These are phyloP conservation scores for Pseudopyricularia javanii DNA, from an alignment of 2,329 filamentous ascomycete species.

Conservation along the genomic window DNA sequence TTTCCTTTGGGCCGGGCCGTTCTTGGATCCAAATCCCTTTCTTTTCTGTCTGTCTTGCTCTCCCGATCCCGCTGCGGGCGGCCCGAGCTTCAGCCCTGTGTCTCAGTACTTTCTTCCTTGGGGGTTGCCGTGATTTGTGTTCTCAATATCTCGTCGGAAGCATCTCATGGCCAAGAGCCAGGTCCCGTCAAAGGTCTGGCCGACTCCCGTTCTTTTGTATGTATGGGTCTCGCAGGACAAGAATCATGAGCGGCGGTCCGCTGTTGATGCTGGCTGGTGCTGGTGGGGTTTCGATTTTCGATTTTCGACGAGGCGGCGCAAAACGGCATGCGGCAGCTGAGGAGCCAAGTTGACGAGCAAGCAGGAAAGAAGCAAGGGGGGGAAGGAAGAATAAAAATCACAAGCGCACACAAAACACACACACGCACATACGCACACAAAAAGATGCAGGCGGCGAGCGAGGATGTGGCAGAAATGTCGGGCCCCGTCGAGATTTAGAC, in stretches of 20 bases:
- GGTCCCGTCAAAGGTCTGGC: not conserved
- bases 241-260: not conserved
- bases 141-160: not conserved
- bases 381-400: slow-evolving; percentile 3
- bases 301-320: not conserved
- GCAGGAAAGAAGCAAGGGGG: slow-evolving; percentile 2
- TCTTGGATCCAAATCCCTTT: slow-evolving; percentile 11
- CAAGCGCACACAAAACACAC: not conserved
- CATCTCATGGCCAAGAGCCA: not conserved
- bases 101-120: not conserved
- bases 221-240: not conserved
- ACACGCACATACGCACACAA: not conserved
- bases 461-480: not conserved
- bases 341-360: not conserved
- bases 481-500: not conserved
- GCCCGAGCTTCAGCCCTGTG: not conserved
- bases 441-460: not conserved
- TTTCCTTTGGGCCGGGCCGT: not conserved
- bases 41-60: slow-evolving; percentile 5
- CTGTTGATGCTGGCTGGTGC: no score
- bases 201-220: not conserved
- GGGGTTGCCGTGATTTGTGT: not conserved
- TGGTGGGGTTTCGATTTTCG: no score
- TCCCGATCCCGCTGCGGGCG: slow-evolving; percentile 2
- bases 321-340: not conserved